Conservation (phyloP, 2,329 filamentous ascomycete genomes). For the Xylariales sp. region DNA sequence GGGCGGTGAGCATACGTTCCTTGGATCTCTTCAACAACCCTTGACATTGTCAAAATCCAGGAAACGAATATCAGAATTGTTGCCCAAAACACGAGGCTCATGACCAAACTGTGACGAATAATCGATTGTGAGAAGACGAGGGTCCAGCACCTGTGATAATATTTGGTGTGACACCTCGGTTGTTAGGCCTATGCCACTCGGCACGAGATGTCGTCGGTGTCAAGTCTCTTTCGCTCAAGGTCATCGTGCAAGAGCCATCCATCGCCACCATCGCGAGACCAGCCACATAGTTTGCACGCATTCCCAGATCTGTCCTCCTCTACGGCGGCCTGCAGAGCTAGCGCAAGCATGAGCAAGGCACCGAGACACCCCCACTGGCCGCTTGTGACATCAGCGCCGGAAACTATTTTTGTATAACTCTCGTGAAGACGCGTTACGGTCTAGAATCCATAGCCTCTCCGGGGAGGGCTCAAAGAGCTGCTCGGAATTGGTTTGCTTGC, state of each 20-base stretch:
- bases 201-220: no score
- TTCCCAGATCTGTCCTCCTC: conserved; percentile 1
- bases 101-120: no score
- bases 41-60: background rate
- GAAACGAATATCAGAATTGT: background rate
- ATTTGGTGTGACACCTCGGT: no score
- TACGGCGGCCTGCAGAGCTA: conserved; percentile 2
- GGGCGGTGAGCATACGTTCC: conserved; percentile 8
- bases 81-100: background rate
- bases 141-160: no score
- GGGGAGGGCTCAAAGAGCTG: background rate
- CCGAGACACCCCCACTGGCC: background rate
- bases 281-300: background rate
- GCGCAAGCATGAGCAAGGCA: conserved; percentile 6
- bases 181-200: no score
- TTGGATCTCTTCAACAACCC: conserved; percentile 5
- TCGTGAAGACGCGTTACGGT: background rate
- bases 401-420: conserved; percentile 4
- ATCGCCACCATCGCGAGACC: background rate
- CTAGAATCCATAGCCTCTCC: background rate
- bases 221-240: no score
- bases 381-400: conserved; percentile 3
- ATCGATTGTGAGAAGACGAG: no score
- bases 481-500: background rate
- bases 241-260: no score